A percentile compares a stretch with the other conserved stretches of the same genome.
phyloP scores from a whole-genome alignment of 208 protist genomes.

The Trypanosoma avium region DNA sequence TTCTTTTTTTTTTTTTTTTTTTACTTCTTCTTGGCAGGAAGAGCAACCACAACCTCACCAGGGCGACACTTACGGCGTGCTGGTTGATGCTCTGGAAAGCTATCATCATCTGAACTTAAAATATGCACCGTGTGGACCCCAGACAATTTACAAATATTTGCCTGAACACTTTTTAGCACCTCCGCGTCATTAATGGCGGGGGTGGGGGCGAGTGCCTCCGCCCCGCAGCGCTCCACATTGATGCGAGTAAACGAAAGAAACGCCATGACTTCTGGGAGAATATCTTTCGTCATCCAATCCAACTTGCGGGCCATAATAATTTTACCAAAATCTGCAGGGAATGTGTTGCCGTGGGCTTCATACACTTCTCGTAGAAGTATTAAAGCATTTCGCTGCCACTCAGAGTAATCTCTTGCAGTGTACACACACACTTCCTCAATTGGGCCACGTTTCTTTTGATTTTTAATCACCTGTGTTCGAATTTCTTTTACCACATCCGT shows the following conservation, averaged over 20 bases:
- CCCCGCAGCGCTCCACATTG: conserved; percentile 84
- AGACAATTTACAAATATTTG: conserved; percentile 66
- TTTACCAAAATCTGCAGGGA: conserved; percentile 75
- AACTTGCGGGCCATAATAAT: conserved; percentile 51
- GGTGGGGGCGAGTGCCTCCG: conserved; percentile 55
- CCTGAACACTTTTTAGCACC: conserved; percentile 43
- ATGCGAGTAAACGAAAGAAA: conserved; percentile 81
- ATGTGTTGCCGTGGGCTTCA: conserved; percentile 39
- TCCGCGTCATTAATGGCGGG: conserved; percentile 75
- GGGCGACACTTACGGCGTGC: conserved; percentile 74
- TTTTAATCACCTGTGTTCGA: conserved; percentile 75
- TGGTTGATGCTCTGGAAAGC: conserved; percentile 58
- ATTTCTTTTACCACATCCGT: conserved; percentile 86
- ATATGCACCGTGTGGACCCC: conserved; percentile 61
- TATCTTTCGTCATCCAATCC: conserved; percentile 70
- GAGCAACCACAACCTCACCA: conserved; percentile 66
- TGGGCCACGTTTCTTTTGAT: conserved; percentile 73
- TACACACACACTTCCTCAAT: conserved; percentile 78
- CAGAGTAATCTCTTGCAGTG: conserved; percentile 51
- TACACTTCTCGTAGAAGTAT: conserved; percentile 63
- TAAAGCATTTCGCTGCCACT: conserved; percentile 85
- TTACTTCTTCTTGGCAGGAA: conserved; percentile 34
- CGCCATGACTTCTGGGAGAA: conserved; percentile 87
- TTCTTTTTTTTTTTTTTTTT: conserved; percentile 13
- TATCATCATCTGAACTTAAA: conserved; percentile 48